These are phyloP conservation scores for Ceratobasidium sp. DNA, from an alignment of 1,284 basidiomycete species.

Conservation along the genomic window DNA sequence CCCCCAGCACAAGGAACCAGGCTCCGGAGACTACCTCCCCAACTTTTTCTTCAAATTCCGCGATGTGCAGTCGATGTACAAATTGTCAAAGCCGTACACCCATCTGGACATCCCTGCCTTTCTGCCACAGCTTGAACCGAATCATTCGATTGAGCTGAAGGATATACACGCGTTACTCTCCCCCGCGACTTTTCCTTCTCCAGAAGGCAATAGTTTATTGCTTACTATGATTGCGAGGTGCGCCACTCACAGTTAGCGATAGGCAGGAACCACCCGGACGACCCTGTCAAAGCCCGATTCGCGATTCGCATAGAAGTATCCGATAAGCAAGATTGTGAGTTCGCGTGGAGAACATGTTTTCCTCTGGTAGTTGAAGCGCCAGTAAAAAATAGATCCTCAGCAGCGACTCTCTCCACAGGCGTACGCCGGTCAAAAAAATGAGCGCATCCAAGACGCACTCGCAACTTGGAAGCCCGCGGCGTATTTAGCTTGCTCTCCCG, in stretches of 20 bases:
- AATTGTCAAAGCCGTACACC: slow-evolving; percentile 26
- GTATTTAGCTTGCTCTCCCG: not conserved
- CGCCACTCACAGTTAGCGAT: not conserved
- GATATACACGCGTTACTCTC: slow-evolving; percentile 12
- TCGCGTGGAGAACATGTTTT: not conserved
- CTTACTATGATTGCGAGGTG: not conserved
- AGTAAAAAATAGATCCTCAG: slow-evolving; percentile 23
- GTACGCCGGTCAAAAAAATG: slow-evolving; percentile 9
- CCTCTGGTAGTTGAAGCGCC: not conserved
- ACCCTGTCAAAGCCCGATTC: slow-evolving; percentile 9
- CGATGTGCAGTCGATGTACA: slow-evolving; percentile 1
- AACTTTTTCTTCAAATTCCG: slow-evolving; percentile 41
- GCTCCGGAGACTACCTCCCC: slow-evolving; percentile 30
- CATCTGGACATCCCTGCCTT: slow-evolving; percentile 25
- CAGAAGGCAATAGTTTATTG: not conserved
- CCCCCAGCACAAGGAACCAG: slow-evolving; percentile 15
- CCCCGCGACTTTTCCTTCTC: not conserved
- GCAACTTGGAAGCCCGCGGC: slow-evolving; percentile 8
- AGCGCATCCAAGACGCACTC: slow-evolving; percentile 3
- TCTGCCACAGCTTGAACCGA: slow-evolving; percentile 12
- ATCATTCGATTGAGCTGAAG: slow-evolving; percentile 23
- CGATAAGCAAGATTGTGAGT: slow-evolving; percentile 27
- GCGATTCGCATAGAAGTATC: slow-evolving; percentile 34
- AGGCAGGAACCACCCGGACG: not conserved
- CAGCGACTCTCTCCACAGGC: slow-evolving; percentile 1